Conservation (phyloP, 169 alveolate species). For the Amoebophrya sp. region DNA sequence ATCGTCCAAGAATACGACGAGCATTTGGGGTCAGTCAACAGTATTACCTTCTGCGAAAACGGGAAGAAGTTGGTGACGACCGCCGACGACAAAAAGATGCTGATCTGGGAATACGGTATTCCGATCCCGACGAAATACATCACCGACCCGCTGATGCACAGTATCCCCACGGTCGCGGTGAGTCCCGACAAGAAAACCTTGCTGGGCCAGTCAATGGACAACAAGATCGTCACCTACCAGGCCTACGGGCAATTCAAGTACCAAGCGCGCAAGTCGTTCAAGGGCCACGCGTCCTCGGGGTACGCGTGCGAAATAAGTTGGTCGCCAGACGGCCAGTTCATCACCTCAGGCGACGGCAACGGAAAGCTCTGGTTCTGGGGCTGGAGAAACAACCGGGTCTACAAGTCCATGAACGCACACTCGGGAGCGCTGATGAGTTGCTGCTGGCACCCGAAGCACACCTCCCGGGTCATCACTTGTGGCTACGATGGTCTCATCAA, state of each 20-base stretch:
- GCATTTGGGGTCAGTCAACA: conserved; percentile 79
- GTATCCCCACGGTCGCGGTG: conserved; percentile 74
- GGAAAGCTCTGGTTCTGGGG: conserved; percentile 82
- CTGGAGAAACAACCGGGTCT: conserved; percentile 76
- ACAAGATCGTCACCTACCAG: conserved; percentile 79
- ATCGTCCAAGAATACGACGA: conserved; percentile 76
- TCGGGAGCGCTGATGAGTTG: conserved; percentile 78
- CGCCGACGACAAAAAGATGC: conserved; percentile 88
- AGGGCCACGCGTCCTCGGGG: conserved; percentile 81
- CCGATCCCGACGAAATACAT: conserved; percentile 76
- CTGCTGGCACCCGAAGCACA: conserved; percentile 81
- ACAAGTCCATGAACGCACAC: conserved; percentile 81
- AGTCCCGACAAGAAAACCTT: conserved; percentile 77
- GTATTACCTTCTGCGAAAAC: conserved; percentile 78
- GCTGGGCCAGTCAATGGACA: conserved; percentile 83
- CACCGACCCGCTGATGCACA: conserved; percentile 84
- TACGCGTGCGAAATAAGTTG: conserved; percentile 79
- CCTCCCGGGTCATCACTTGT: conserved; percentile 64
- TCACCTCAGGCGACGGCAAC: conserved; percentile 83
- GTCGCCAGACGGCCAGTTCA: conserved; percentile 83
- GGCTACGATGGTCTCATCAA: conserved; percentile 62
- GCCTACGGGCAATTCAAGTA: conserved; percentile 62
- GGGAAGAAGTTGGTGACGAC: conserved; percentile 78
- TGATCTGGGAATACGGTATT: conserved; percentile 89
- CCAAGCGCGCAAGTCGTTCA: conserved; percentile 66